Base-by-base conservation (phyloP, 495 filamentous ascomycete species). In the Pseudevernia furfuracea region DNA sequence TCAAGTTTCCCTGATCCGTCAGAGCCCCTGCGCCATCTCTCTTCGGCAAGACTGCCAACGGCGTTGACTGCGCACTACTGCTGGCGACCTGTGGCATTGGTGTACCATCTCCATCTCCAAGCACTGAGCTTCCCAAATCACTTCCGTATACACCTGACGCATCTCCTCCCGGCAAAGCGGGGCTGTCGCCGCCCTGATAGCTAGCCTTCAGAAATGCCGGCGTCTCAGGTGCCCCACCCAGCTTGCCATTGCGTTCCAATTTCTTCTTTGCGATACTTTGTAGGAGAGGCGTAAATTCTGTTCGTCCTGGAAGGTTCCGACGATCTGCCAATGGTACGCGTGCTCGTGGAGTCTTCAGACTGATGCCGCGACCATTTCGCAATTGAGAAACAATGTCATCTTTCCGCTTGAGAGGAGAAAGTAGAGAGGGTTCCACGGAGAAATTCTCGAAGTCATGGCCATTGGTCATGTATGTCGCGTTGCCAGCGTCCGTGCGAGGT, bases 211-310 rank as follows among this genome's bases (percentile, higher is more conserved):
- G 69, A 61, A 84, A 88, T 8, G 82, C 85, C 2, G 93, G 93
- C 6, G 92, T 96, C 65, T 83, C 80, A 30, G 80, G 78, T 37
- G 72, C 80, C n/a, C 80, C 81, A 62, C 68, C 79, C 73, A 72
- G 84, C 78, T 78, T 83, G 72, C 77, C 78, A 70, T 83, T 83
- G 56, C 82, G 81, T 58, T 88, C 77, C 41, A 86, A 81, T 67
- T 87, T 92, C 69, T 93, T 92, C 61, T 85, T 85, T 23, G 90
- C 90, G 19, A 91, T 92, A 63, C 89, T 96, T 77, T 91, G 93
- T 72, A 98, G 84, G 61, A 98, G 75, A 0, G 94, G 94, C 4
- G 94, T 98, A 71, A 98, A 98, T 66, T 98, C 95, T 56, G 82
- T 84, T 59, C 85, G 87, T 19, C 83, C 81, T 34, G 76, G 87